Conservation (phyloP, 2,329 filamentous ascomycete species). For the Akanthomyces dipterigenus region DNA sequence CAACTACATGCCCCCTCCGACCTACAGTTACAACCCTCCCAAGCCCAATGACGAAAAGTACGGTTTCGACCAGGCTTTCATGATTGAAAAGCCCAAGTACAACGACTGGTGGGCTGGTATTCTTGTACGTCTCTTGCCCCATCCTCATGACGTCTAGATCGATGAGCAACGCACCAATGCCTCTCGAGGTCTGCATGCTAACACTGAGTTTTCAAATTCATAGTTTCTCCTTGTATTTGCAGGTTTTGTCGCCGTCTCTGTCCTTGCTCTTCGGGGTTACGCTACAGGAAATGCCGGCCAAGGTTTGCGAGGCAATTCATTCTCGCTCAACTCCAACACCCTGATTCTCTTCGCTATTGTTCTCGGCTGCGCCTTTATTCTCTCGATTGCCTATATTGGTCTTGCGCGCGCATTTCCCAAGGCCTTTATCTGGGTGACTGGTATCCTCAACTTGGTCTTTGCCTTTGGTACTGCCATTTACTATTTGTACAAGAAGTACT, state of each 20-base stretch:
- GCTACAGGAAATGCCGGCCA: slow-evolving; percentile 54
- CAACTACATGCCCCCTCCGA: slow-evolving; percentile 24
- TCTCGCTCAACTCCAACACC: slow-evolving; percentile 71
- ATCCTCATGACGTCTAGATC: neutral
- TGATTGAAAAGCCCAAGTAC: slow-evolving; percentile 75
- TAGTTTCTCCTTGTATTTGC: slow-evolving; percentile 63
- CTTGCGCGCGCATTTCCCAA: slow-evolving; percentile 73
- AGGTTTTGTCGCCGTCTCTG: slow-evolving; percentile 73
- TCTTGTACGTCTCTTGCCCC: slow-evolving; percentile 43
- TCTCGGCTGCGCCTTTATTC: slow-evolving; percentile 62
- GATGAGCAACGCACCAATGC: neutral
- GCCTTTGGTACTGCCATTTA: slow-evolving; percentile 82
- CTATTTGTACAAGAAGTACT: slow-evolving; percentile 72
- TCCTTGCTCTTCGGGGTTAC: slow-evolving; percentile 69
- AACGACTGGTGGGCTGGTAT: slow-evolving; percentile 88
- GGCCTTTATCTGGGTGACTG: slow-evolving; percentile 87
- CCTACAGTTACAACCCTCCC: slow-evolving; percentile 31
- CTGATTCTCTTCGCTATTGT: slow-evolving; percentile 79
- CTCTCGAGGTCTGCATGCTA: neutral
- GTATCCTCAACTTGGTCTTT: slow-evolving; percentile 78
- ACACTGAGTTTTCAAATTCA: neutral
- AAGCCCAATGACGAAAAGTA: slow-evolving; percentile 39
- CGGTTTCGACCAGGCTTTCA: slow-evolving; percentile 74
- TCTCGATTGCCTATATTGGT: slow-evolving; percentile 73
- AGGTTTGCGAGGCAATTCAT: slow-evolving; percentile 72